Evolutionary conservation across 2,329 filamentous ascomycete species (phyloP).

Genomic region (Colletotrichum falcatum): DNA sequence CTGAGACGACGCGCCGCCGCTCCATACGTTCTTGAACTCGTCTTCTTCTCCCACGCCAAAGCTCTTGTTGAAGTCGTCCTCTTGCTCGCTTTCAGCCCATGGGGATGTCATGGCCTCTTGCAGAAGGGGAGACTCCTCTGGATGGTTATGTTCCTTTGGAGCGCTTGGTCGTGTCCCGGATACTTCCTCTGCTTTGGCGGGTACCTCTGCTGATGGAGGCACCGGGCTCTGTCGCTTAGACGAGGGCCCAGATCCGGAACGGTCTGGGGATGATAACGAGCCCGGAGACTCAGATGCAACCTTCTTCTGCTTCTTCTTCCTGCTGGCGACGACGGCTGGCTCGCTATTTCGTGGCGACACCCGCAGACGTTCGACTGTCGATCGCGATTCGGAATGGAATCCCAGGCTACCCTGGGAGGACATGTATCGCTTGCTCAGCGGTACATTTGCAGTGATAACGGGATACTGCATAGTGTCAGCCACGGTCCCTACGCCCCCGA

Average conservation of each 20-base stretch:
- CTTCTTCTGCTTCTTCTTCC: slow-evolving; percentile 39
- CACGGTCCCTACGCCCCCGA: too few species aligned
- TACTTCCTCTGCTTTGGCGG: neutral
- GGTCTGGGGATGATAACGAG: slow-evolving; percentile 15
- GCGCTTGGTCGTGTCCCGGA: neutral
- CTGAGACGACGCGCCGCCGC: slow-evolving; percentile 28
- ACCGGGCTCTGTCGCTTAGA: slow-evolving; percentile 30
- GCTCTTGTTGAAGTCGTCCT: slow-evolving; percentile 32
- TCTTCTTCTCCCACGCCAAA: slow-evolving; percentile 52
- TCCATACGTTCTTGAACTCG: slow-evolving; percentile 62
- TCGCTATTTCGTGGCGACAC: slow-evolving; percentile 25
- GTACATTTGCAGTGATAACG: slow-evolving; percentile 85
- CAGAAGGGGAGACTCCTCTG: slow-evolving; percentile 22
- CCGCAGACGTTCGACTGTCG: slow-evolving; percentile 32
- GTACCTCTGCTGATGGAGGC: neutral
- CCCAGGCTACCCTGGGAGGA: slow-evolving; percentile 35
- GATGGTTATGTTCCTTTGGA: neutral
- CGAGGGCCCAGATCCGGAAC: slow-evolving; percentile 19
- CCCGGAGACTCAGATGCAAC: slow-evolving; percentile 8
- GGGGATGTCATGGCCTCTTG: slow-evolving; percentile 36
- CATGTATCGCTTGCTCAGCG: slow-evolving; percentile 75
- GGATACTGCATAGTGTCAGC: slow-evolving; percentile 75
- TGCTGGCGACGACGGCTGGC: slow-evolving; percentile 34
- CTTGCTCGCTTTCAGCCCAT: slow-evolving; percentile 37
- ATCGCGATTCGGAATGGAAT: slow-evolving; percentile 28